These are phyloP conservation scores for Aspergillus cristatus DNA, from an alignment of 495 filamentous ascomycete genomes.

Conservation along the genomic window DNA sequence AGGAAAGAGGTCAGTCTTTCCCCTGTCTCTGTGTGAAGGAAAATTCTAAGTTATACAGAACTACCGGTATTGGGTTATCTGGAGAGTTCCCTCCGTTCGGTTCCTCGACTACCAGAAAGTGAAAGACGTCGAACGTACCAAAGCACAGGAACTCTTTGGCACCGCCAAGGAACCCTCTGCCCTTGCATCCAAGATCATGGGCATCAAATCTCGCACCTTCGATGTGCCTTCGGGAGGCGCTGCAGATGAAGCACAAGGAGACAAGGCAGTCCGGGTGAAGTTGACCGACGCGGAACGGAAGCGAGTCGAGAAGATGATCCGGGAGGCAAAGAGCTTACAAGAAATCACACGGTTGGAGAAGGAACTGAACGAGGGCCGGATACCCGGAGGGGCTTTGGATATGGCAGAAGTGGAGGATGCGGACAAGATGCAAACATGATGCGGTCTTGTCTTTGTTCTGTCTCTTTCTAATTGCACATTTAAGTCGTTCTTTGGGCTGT, in stretches of 20 bases:
- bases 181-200: slow-evolving; percentile 82
- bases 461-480: not conserved
- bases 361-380: slow-evolving; percentile 75
- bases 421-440: slow-evolving; percentile 32
- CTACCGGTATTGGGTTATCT: slow-evolving; percentile 88
- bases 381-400: slow-evolving; percentile 58
- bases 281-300: slow-evolving; percentile 63
- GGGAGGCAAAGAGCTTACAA: slow-evolving; percentile 74
- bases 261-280: slow-evolving; percentile 60
- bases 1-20: slow-evolving; percentile 71
- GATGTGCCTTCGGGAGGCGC: slow-evolving; percentile 46
- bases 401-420: slow-evolving; percentile 33
- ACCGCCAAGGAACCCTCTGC: slow-evolving; percentile 63
- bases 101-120: slow-evolving; percentile 94
- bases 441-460: not conserved
- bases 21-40: not conserved
- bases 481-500: not conserved
- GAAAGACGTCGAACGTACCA: slow-evolving; percentile 68
- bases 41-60: slow-evolving; percentile 45
- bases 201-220: slow-evolving; percentile 75
- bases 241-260: slow-evolving; percentile 33
- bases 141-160: slow-evolving; percentile 75
- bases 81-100: slow-evolving; percentile 71
- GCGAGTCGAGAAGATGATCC: slow-evolving; percentile 63
- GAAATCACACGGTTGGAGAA: slow-evolving; percentile 77